Conservation (phyloP, 164 flowering plant genomes). For the Tetracentron sinense region DNA sequence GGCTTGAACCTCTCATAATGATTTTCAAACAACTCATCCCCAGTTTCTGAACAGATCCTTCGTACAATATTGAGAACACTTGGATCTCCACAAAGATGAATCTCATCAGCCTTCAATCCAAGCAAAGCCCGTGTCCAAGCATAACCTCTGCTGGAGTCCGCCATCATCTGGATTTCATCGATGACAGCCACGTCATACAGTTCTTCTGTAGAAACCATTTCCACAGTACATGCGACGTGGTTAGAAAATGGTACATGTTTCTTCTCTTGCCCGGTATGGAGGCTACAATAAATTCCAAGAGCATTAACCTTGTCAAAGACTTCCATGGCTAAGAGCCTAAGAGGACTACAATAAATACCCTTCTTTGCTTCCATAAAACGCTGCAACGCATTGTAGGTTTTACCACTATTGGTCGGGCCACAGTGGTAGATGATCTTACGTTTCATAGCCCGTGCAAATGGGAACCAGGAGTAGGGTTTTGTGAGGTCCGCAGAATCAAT, state of each 20-base stretch:
- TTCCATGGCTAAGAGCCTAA: constrained; percentile 94
- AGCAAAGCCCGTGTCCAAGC: constrained; percentile 96
- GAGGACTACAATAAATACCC: constrained; percentile 87
- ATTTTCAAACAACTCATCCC: constrained; percentile 74
- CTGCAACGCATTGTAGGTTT: constrained; percentile 88
- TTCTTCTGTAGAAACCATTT: constrained; percentile 82
- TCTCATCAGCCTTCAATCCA: constrained; percentile 91
- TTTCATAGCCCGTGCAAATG: constrained; percentile 91
- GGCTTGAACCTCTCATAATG: constrained; percentile 89
- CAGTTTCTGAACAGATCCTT: constrained; percentile 71
- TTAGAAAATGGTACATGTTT: constrained; percentile 73
- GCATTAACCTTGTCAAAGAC: constrained; percentile 89
- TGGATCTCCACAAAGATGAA: constrained; percentile 96
- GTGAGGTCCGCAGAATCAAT: constrained; percentile 78
- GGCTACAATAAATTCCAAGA: constrained; percentile 79
- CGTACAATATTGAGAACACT: constrained; percentile 76
- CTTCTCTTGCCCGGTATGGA: constrained; percentile 87
- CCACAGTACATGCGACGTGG: constrained; percentile 87
- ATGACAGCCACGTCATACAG: constrained; percentile 87
- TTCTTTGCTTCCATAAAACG: constrained; percentile 84
- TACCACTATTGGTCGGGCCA: constrained; percentile 95
- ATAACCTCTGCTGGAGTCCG: constrained; percentile 73
- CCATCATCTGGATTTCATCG: constrained; percentile 97
- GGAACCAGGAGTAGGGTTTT: constrained; percentile 90
- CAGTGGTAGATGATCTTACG: constrained; percentile 88